phyloP scores from a whole-genome alignment of 192 early-diverging fungal genomes.

The Glomus cerebriforme region DNA sequence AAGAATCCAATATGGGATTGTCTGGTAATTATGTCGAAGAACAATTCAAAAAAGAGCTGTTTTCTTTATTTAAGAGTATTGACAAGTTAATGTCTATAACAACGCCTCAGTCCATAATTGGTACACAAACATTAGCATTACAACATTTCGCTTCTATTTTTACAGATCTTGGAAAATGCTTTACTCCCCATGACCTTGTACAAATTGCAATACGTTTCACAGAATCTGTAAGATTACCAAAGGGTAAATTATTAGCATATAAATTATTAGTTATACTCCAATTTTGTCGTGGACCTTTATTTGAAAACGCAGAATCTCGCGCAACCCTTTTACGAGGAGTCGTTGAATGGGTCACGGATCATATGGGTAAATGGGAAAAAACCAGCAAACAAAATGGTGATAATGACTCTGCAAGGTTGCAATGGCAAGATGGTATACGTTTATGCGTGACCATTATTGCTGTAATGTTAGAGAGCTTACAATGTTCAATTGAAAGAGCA shows the following conservation, averaged over 20 bases:
- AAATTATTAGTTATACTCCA: slow-evolving; percentile 33
- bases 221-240: slow-evolving; percentile 37
- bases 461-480: slow-evolving; percentile 41
- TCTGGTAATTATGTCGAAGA: slow-evolving; percentile 33
- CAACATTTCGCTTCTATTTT: slow-evolving; percentile 50
- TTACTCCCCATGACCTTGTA: slow-evolving; percentile 38
- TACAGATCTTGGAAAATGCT: slow-evolving; percentile 41
- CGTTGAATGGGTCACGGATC: slow-evolving; percentile 36
- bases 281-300: slow-evolving; percentile 33
- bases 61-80: slow-evolving; percentile 44
- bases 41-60: slow-evolving; percentile 52
- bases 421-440: slow-evolving; percentile 49
- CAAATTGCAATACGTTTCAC: slow-evolving; percentile 39
- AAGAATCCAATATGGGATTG: slow-evolving; percentile 33
- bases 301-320: slow-evolving; percentile 33
- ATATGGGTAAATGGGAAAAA: slow-evolving; percentile 42
- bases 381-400: slow-evolving; percentile 18
- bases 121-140: slow-evolving; percentile 59
- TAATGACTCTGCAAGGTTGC: slow-evolving; percentile 29
- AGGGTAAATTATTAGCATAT: slow-evolving; percentile 30
- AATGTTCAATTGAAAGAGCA: slow-evolving; percentile 22
- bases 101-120: slow-evolving; percentile 56
- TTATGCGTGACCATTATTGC: slow-evolving; percentile 43
- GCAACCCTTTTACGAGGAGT: slow-evolving; percentile 32
- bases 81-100: slow-evolving; percentile 54